Evolutionary conservation across 805 yeast species (phyloP).

Genomic region (Kregervanrija fluxuum): DNA sequence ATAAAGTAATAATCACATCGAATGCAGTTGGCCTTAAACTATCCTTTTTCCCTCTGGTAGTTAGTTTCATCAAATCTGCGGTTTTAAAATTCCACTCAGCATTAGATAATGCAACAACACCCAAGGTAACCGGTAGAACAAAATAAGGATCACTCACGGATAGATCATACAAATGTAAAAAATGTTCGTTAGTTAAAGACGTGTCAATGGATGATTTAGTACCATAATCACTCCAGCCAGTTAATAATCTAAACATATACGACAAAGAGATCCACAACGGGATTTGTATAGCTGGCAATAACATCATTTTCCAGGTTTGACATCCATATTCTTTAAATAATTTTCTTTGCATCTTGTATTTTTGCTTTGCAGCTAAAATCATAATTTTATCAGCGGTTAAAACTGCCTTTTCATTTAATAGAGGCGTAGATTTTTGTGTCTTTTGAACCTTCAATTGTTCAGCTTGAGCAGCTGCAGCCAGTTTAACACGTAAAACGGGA

Average conservation of each 20-base stretch:
- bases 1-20: slow-evolving; percentile 59
- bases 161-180: slow-evolving; percentile 56
- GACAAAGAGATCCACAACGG: slow-evolving; percentile 85
- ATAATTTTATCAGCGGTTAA: slow-evolving; percentile 75
- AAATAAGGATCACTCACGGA: slow-evolving; percentile 54
- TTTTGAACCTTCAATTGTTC: slow-evolving; percentile 20
- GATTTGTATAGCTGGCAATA: slow-evolving; percentile 73
- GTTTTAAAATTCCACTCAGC: slow-evolving; percentile 76
- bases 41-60: slow-evolving; percentile 33
- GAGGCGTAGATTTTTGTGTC: slow-evolving; percentile 13
- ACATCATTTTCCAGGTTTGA: slow-evolving; percentile 72
- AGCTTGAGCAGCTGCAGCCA: slow-evolving; percentile 40
- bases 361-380: slow-evolving; percentile 69
- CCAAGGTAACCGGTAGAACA: slow-evolving; percentile 63
- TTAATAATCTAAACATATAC: slow-evolving; percentile 62
- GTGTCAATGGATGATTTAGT: slow-evolving; percentile 41
- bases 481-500: slow-evolving; percentile 59
- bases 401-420: slow-evolving; percentile 25
- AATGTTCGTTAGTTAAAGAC: slow-evolving; percentile 43
- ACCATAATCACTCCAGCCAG: slow-evolving; percentile 50
- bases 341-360: slow-evolving; percentile 61
- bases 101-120: slow-evolving; percentile 64
- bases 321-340: slow-evolving; percentile 63
- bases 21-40: slow-evolving; percentile 48
- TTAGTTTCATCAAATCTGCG: slow-evolving; percentile 41